Base-by-base conservation (phyloP, 2,329 filamentous ascomycete species). In the Fusarium torulosum region DNA sequence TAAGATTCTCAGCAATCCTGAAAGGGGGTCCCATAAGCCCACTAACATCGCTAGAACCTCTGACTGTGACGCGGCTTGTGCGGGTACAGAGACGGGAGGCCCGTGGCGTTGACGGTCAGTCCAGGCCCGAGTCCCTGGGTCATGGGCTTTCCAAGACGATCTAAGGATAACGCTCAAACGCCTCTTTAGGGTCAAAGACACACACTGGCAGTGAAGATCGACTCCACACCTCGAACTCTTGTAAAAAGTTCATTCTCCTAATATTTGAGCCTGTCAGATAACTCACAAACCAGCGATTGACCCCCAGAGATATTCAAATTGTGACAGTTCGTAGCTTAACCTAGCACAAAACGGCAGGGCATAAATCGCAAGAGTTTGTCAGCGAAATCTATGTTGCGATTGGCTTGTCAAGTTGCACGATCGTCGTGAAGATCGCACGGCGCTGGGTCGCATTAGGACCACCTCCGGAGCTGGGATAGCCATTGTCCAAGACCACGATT, bases 321-420 rank as follows among this genome's bases (percentile, higher is more conserved):
- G n/a, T 47, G 47, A 62, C 53, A 55, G 46, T 59, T 51, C 40
- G 38, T 54, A 49, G 41, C n/a, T 42, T 6, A 37, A 44, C 51
- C 44, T 47, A 25, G 52, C 59, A 53, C 59, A 62, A 52, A 61
- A 37, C 35, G 35, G 38, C 35, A 43, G 47, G 45, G 50, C 55
- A 56, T 45, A 33, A 47, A 47, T 33, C 37, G 15, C 20, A 49
- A 45, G 59, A 59, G 69, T 68, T 67, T 67, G 73, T 73, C 69
- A 75, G 66, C 66, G 31, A 40, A 69, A 49, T 9, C 59, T 19
- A 37, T 66, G 71, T 76, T 78, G 76, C 76, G 76, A 78, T 77
- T 78, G 76, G 76, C 70, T 72, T 65, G 51, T 70, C 72, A 74
- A 59, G 64, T 69, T 68, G 67, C 52, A 69, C 73, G 67, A 76